Conservation (phyloP, 768 basidiomycete species). For the Naganishia kalamii region DNA sequence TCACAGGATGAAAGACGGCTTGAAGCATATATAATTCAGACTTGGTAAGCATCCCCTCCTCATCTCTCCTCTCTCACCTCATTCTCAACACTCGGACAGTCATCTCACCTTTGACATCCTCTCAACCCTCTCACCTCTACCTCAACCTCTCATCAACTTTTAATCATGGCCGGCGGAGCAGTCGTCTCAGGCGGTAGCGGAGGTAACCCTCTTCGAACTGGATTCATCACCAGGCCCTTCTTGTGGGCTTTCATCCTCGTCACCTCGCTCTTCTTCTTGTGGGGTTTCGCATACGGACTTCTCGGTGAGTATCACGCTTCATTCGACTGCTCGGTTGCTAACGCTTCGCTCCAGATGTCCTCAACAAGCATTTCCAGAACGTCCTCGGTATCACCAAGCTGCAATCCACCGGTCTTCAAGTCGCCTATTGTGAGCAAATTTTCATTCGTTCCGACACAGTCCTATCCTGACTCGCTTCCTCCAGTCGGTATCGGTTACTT, state of each 20-base stretch:
- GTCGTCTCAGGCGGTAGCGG: slow-evolving; percentile 34
- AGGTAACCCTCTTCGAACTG: slow-evolving; percentile 41
- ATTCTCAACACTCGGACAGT: neutral
- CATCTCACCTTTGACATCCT: neutral
- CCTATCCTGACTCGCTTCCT: slow-evolving; percentile 37
- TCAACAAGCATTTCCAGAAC: slow-evolving; percentile 62
- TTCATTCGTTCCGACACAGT: slow-evolving; percentile 37
- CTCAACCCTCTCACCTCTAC: slow-evolving; percentile 5
- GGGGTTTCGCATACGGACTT: slow-evolving; percentile 25
- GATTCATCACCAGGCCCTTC: slow-evolving; percentile 40
- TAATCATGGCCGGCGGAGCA: slow-evolving; percentile 45
- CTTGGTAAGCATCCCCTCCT: neutral
- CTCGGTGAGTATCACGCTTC: slow-evolving; percentile 15
- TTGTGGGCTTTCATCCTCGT: slow-evolving; percentile 45
- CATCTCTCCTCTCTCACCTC: neutral
- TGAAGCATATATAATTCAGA: neutral
- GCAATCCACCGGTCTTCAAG: slow-evolving; percentile 67
- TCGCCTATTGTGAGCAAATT: slow-evolving; percentile 56
- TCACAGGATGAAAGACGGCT: neutral
- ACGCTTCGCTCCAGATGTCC: slow-evolving; percentile 22
- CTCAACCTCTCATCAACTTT: slow-evolving; percentile 18
- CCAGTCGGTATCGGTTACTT: slow-evolving; percentile 53
- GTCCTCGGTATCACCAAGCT: slow-evolving; percentile 64
- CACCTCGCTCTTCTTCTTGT: slow-evolving; percentile 25
- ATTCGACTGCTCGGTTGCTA: neutral